These are phyloP conservation scores for Chalaropsis ovoidea DNA, from an alignment of 2,329 filamentous ascomycete genomes.

Conservation along the genomic window DNA sequence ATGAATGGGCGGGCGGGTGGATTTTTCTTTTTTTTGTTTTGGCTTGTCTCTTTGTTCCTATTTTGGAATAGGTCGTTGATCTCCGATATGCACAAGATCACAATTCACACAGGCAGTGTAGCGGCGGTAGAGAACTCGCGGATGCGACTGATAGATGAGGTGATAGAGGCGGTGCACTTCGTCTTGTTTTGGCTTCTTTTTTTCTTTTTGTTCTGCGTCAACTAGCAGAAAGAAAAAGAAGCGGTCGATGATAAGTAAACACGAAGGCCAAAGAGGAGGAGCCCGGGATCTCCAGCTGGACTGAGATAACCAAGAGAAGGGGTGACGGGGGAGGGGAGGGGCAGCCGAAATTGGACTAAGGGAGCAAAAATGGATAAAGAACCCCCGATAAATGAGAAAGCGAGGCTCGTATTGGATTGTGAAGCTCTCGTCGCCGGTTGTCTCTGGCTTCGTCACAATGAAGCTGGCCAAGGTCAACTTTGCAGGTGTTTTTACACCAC, in stretches of 20 bases:
- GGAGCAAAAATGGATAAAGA: background rate
- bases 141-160: no score
- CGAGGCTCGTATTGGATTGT: background rate
- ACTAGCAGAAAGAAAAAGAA: no score
- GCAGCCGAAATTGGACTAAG: slow-evolving; percentile 9
- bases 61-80: background rate
- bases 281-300: background rate
- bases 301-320: slow-evolving; percentile 1
- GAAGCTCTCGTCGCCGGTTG: background rate
- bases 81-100: no score
- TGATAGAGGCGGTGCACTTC: no score
- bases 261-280: background rate
- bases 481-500: background rate
- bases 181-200: background rate
- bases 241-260: no score
- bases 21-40: background rate
- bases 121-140: no score
- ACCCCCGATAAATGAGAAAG: background rate
- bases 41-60: background rate
- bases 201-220: background rate
- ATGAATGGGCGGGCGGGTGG: background rate
- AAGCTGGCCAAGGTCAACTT: background rate
- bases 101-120: no score
- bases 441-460: background rate
- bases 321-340: background rate